A percentile compares a stretch with the other conserved stretches of the same genome.
These are phyloP conservation scores for Euphrasia confusa DNA, from an alignment of 257 asterid genomes.

Conservation along the genomic window DNA sequence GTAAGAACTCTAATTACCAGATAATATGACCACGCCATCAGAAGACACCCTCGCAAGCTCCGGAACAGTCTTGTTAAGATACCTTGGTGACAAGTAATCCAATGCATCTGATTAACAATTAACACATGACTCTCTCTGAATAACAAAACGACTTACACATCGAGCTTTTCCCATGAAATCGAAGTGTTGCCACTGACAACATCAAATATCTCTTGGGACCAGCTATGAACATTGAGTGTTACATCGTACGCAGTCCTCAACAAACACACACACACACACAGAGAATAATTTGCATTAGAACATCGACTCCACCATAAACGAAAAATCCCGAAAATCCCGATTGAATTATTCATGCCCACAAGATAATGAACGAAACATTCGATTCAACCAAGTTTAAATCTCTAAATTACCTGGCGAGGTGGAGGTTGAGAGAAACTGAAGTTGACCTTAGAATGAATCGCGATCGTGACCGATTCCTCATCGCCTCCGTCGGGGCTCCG, in stretches of 20 bases:
- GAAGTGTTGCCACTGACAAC: slow-evolving; percentile 76
- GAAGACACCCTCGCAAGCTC: slow-evolving; percentile 68
- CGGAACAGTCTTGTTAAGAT: slow-evolving; percentile 72
- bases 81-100: slow-evolving; percentile 82
- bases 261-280: slow-evolving; percentile 18
- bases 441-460: too few relatives aligned
- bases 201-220: slow-evolving; percentile 62
- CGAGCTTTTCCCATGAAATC: slow-evolving; percentile 91
- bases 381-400: too few relatives aligned
- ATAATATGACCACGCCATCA: slow-evolving; percentile 67
- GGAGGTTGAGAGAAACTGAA: too few relatives aligned
- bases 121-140: neutral
- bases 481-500: too few relatives aligned
- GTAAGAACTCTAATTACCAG: slow-evolving; percentile 45
- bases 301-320: too few relatives aligned
- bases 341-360: too few relatives aligned
- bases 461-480: too few relatives aligned
- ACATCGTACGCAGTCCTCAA: slow-evolving; percentile 91
- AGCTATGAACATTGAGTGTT: slow-evolving; percentile 67
- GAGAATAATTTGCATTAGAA: slow-evolving; percentile 10
- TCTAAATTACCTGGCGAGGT: too few relatives aligned
- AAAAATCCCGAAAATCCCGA: too few relatives aligned
- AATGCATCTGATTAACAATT: slow-evolving; percentile 86
- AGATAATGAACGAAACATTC: too few relatives aligned
- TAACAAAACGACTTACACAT: slow-evolving; percentile 48